Evolutionary conservation across 2,329 filamentous ascomycete species (phyloP).

Genomic region (Calonectria montana): DNA sequence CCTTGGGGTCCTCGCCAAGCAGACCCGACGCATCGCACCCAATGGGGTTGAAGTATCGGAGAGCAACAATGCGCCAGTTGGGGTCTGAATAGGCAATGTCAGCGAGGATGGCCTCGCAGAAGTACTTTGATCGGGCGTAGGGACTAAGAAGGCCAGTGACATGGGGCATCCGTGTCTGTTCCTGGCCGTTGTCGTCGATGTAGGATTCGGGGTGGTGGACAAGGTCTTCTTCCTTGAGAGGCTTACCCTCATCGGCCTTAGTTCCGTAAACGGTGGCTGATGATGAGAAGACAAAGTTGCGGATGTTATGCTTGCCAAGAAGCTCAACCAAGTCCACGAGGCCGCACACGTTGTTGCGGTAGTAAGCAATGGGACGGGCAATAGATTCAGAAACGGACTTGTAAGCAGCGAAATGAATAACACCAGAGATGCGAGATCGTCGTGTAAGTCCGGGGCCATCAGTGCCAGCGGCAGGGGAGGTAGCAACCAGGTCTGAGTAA

Average conservation of each 20-base stretch:
- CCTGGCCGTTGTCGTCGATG: conserved; percentile 56
- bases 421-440: conserved; percentile 51
- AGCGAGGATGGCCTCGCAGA: conserved; percentile 74
- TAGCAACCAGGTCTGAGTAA: conserved; percentile 41
- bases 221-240: conserved; percentile 60
- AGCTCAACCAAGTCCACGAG: conserved; percentile 68
- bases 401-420: conserved; percentile 78
- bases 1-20: conserved; percentile 72
- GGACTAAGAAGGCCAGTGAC: conserved; percentile 69
- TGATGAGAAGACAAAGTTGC: conserved; percentile 75
- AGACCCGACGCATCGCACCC: conserved; percentile 73
- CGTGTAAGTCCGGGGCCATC: conserved; percentile 13
- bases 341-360: conserved; percentile 75
- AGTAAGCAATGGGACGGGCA: conserved; percentile 69
- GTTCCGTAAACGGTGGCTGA: conserved; percentile 75
- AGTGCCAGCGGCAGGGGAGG: conserved; percentile 21
- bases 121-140: conserved; percentile 75
- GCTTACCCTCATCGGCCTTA: conserved; percentile 60
- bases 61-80: conserved; percentile 70
- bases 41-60: conserved; percentile 77
- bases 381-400: conserved; percentile 76
- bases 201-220: conserved; percentile 52
- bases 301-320: conserved; percentile 70
- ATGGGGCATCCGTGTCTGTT: conserved; percentile 41
- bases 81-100: conserved; percentile 71